Evolutionary conservation across 768 basidiomycete genomes (phyloP).

Genomic region (Sporobolomyces phaffii): DNA sequence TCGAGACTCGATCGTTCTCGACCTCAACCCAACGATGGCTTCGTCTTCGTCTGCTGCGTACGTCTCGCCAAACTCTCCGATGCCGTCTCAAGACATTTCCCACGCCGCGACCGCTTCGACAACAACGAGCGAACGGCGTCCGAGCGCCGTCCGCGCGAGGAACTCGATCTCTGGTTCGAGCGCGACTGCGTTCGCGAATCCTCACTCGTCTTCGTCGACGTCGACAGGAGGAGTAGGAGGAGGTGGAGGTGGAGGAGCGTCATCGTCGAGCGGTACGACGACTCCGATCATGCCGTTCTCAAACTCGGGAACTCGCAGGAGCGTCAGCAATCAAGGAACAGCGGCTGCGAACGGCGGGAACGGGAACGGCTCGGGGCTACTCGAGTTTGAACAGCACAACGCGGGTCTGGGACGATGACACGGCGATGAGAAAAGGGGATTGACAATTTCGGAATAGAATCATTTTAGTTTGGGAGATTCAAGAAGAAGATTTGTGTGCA

Average conservation of each 20-base stretch:
- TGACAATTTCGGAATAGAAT: no score
- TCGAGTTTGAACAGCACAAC: not conserved
- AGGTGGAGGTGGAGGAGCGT: not conserved
- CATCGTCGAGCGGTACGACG: not conserved
- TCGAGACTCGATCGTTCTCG: slow-evolving; percentile 6
- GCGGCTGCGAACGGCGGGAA: not conserved
- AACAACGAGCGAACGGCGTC: not conserved
- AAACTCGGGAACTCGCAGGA: not conserved
- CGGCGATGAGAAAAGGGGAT: no score
- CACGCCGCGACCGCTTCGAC: not conserved
- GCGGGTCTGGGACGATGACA: no score
- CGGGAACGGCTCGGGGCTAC: not conserved
- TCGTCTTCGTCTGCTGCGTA: not conserved
- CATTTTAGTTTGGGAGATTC: no score
- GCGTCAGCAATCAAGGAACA: not conserved
- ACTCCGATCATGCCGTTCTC: slow-evolving; percentile 22
- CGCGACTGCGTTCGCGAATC: not conserved
- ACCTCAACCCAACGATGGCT: no score
- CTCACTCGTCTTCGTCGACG: not conserved
- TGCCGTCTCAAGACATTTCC: slow-evolving; percentile 8
- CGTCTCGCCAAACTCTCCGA: slow-evolving; percentile 18
- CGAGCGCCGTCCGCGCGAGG: not conserved
- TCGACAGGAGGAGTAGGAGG: not conserved
- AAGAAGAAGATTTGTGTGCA: no score
- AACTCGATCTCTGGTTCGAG: not conserved